Conservation (phyloP, 495 filamentous ascomycete species). For the Aspergillus heteromorphus region DNA sequence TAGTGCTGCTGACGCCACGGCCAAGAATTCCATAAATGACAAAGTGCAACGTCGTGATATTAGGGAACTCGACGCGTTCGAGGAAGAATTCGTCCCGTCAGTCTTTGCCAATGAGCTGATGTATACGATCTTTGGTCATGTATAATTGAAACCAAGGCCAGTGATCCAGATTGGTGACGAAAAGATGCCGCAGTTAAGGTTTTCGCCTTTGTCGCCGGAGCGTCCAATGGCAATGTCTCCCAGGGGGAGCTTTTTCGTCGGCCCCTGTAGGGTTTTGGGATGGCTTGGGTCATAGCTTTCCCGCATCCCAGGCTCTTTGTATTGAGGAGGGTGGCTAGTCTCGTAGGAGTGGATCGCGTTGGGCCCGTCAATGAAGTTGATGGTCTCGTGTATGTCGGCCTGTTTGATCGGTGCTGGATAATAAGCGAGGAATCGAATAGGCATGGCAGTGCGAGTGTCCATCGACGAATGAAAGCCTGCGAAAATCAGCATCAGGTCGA, state of each 20-base stretch:
- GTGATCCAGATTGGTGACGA: constrained; percentile 25
- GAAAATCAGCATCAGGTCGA: background rate
- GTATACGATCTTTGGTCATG: constrained; percentile 32
- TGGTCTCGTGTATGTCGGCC: constrained; percentile 17
- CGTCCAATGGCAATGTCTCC: constrained; percentile 38
- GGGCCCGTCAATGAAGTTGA: constrained; percentile 12
- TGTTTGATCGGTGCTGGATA: constrained; percentile 29
- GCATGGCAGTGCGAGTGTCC: constrained; percentile 27
- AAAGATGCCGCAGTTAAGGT: constrained; percentile 48
- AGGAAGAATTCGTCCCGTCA: constrained; percentile 32
- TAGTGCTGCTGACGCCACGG: constrained; percentile 44
- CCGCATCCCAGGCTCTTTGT: constrained; percentile 11
- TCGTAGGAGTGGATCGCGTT: constrained; percentile 1
- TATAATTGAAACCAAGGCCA: constrained; percentile 43
- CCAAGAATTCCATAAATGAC: constrained; percentile 47
- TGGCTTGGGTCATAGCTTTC: constrained; percentile 17
- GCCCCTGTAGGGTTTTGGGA: constrained; percentile 7
- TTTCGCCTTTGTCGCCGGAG: constrained; percentile 47
- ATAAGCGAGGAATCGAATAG: constrained; percentile 26
- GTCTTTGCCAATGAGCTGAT: constrained; percentile 30
- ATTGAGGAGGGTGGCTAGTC: constrained; percentile 16
- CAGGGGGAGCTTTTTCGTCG: constrained; percentile 23
- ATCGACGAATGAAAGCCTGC: constrained; percentile 25
- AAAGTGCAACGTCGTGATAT: constrained; percentile 42
- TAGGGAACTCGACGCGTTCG: constrained; percentile 43